A percentile compares a stretch with the other conserved stretches of the same genome.
Conservation (phyloP, 2,329 filamentous ascomycete species). For the Drechmeria coniospora region DNA sequence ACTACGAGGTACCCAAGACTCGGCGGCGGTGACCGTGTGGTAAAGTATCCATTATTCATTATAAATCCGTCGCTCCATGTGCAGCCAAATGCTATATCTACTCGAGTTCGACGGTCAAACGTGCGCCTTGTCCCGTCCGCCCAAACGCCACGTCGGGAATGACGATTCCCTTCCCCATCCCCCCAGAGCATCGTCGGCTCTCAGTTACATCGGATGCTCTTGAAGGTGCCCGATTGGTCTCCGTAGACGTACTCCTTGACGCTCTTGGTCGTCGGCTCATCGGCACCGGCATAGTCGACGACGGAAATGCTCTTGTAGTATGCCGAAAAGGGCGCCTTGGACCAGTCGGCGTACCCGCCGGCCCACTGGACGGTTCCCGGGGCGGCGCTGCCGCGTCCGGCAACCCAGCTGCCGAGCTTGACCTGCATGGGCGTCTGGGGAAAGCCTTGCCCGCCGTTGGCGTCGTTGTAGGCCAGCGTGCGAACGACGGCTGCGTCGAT, state of each 20-base stretch:
- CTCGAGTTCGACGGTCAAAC: too few relatives aligned
- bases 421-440: constrained; percentile 61
- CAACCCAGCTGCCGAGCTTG: constrained; percentile 54
- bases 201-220: constrained; percentile 23
- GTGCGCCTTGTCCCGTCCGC: too few relatives aligned
- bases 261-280: constrained; percentile 12
- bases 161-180: too few relatives aligned
- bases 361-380: constrained; percentile 58
- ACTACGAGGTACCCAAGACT: too few relatives aligned
- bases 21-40: too few relatives aligned
- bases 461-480: constrained; percentile 44
- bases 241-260: constrained; percentile 26
- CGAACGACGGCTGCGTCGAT: constrained; percentile 48
- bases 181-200: neutral
- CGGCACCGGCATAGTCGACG: constrained; percentile 26
- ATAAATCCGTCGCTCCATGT: too few relatives aligned
- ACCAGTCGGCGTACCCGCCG: constrained; percentile 38
- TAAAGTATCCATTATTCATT: too few relatives aligned
- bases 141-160: too few relatives aligned
- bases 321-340: constrained; percentile 24
- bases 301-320: constrained; percentile 30
- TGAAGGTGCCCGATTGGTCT: constrained; percentile 23
- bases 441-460: constrained; percentile 40
- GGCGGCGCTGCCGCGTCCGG: constrained; percentile 39
- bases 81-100: too few relatives aligned